Percentiles rank a stretch among this genome's conserved stretches.
These are phyloP conservation scores for Globisporangium yorkense DNA, from an alignment of 352 stramenopile genomes.

Conservation along the genomic window DNA sequence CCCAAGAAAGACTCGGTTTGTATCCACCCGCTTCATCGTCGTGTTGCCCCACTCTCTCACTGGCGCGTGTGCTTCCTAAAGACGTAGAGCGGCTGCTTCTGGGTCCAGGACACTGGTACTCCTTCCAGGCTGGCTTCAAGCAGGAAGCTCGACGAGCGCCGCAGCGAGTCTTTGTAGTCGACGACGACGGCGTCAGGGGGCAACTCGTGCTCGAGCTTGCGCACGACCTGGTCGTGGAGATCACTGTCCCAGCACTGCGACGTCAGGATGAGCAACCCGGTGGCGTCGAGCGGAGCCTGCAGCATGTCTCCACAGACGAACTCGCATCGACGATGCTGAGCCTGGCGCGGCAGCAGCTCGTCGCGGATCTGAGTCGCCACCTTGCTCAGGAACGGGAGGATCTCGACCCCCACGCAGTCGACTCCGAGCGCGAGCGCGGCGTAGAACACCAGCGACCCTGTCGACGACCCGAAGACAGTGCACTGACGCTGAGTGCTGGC, in stretches of 20 bases:
- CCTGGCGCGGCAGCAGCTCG: conserved; percentile 10
- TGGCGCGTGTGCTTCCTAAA: conserved; percentile 14
- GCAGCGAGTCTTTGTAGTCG: conserved; percentile 45
- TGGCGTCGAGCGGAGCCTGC: conserved; percentile 14
- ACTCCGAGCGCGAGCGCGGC: conserved; percentile 25
- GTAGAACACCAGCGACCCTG: conserved; percentile 50
- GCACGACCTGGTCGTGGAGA: conserved; percentile 25
- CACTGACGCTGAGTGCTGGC: conserved; percentile 5
- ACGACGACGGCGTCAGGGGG: conserved; percentile 25
- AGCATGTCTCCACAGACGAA: conserved; percentile 47
- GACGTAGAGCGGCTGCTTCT: conserved; percentile 29
- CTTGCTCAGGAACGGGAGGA: conserved; percentile 37
- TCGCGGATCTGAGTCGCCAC: conserved; percentile 16
- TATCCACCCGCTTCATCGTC: not conserved
- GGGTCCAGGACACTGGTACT: conserved; percentile 39
- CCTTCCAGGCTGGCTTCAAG: conserved; percentile 16
- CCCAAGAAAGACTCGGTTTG: not conserved
- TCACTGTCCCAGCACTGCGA: conserved; percentile 55
- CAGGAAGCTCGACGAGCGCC: conserved; percentile 18
- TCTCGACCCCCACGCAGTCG: conserved; percentile 35
- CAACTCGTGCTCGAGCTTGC: conserved; percentile 42
- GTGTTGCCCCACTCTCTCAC: not conserved
- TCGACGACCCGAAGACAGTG: conserved; percentile 52
- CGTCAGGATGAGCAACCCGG: conserved; percentile 38
- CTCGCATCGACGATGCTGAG: conserved; percentile 8